phyloP scores from a whole-genome alignment of 2,329 filamentous ascomycete species.

The Rhytidhysteron rufulum region DNA sequence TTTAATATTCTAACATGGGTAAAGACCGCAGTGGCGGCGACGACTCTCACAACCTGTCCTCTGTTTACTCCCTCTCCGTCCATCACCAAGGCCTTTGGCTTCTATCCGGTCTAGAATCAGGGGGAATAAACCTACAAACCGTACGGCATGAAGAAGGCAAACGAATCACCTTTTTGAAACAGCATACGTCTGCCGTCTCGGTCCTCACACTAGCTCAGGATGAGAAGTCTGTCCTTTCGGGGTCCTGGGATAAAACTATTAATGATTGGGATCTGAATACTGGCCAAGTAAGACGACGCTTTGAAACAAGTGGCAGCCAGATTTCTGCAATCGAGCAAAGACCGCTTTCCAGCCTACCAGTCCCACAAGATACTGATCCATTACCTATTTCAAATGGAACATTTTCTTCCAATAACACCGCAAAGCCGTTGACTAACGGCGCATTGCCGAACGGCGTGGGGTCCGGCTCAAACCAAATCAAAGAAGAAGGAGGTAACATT shows the following conservation, averaged over 20 bases:
- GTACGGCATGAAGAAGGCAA: slow-evolving; percentile 94
- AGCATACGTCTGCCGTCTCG: slow-evolving; percentile 88
- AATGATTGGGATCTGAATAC: slow-evolving; percentile 94
- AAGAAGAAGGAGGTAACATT: slow-evolving; percentile 43
- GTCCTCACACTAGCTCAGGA: slow-evolving; percentile 78
- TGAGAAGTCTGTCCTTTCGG: slow-evolving; percentile 82
- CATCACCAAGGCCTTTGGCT: slow-evolving; percentile 90
- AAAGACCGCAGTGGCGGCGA: slow-evolving; percentile 39
- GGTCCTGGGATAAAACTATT: slow-evolving; percentile 94
- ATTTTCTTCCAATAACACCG: slow-evolving; percentile 69
- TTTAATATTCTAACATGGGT: too few species aligned
- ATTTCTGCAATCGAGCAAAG: slow-evolving; percentile 85
- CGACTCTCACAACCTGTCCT: slow-evolving; percentile 64
- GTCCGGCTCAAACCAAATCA: slow-evolving; percentile 14
- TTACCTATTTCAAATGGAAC: slow-evolving; percentile 56
- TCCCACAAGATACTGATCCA: slow-evolving; percentile 69
- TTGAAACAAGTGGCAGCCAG: slow-evolving; percentile 74
- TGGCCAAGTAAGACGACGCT: slow-evolving; percentile 70
- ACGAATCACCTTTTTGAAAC: slow-evolving; percentile 73
- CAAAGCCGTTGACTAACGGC: slow-evolving; percentile 56
- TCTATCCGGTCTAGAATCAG: slow-evolving; percentile 83
- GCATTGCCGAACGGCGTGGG: slow-evolving; percentile 41
- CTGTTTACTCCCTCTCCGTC: slow-evolving; percentile 90
- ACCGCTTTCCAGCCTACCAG: slow-evolving; percentile 68
- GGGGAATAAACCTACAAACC: slow-evolving; percentile 88